Evolutionary conservation across 2,329 filamentous ascomycete species (phyloP), one percentile per base, ranked within the genome.

Genomic region (Blumeriella jaapii): DNA sequence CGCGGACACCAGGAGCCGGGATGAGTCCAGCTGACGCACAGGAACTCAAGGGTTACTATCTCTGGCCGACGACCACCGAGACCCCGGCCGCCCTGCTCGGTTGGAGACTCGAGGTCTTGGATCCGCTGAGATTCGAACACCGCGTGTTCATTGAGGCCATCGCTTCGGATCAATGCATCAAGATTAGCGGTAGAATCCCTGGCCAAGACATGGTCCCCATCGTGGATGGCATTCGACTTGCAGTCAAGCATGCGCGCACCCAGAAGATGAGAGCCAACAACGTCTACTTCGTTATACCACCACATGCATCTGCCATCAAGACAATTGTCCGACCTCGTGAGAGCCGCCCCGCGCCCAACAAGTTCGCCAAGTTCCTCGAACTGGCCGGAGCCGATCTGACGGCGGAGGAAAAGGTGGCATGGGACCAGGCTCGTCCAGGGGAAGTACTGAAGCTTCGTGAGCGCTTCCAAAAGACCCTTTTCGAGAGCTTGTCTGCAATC

Each of bases 271-370:
- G 36, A 9, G 46, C 47, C 25, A 38, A 32, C 6, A 44, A 51
- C 6, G 11, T 47, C 3, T 49, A 46, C 16, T 40, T 55, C 14
- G 39, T 52, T 9, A 37, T 46, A 10, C 51, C 52, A 3, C 52
- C 52, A 7, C 42, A 23, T 19, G 30, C 31, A 19, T 36, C 17
- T 3, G 36, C 37, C 11, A 50, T 48, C 19, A 31, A 38, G 19
- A 36, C 27, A 12, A 22, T 47, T 24, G 13, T 46, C 7, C 22
- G 34, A 13, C 38, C 46, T 24, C 28, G 27, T 34, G 5, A 16
- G 26, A 13, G 41, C 9, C n/a, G 17, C 11, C 1, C 12, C 13
- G 12, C 14, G 6, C 7, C 25, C 19, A 2, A 29, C 22, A 24
- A 24, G 13, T n/a, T 27, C 15, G 29, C 29, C 10, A 33, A 22